Conservation (phyloP, 768 basidiomycete species). For the Pleurotus giganteus region DNA sequence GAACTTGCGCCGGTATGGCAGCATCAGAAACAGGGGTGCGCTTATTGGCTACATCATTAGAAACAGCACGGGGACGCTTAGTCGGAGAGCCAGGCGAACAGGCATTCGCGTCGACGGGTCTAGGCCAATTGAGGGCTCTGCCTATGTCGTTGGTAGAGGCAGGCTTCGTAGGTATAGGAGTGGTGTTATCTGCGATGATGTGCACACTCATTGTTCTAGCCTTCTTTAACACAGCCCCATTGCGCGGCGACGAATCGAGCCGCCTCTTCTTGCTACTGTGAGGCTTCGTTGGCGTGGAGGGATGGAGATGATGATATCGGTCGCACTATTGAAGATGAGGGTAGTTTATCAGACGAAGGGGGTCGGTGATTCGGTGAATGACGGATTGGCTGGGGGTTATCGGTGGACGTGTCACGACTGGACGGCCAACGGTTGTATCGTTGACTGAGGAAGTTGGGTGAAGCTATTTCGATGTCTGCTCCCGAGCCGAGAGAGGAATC, state of each 20-base stretch:
- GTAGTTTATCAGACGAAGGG: not conserved
- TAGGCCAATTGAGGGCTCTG: not conserved
- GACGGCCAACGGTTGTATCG: not conserved
- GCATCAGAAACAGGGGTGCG: not conserved
- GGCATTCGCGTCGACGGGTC: not conserved
- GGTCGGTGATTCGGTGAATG: not conserved
- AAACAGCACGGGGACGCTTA: not conserved
- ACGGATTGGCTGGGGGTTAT: not conserved
- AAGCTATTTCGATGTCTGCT: not conserved
- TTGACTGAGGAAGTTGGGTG: constrained; percentile 3
- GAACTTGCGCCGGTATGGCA: not conserved
- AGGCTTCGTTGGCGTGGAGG: not conserved
- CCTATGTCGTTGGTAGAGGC: not conserved
- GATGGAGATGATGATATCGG: constrained; percentile 1
- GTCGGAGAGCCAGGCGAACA: not conserved
- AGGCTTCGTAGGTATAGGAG: not conserved
- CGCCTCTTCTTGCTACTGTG: not conserved
- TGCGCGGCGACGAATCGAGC: not conserved
- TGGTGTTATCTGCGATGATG: no score
- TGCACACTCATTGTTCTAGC: not conserved
- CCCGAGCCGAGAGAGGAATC: constrained; percentile 24
- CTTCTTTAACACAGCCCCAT: not conserved
- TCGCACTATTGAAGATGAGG: not conserved
- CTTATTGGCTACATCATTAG: not conserved
- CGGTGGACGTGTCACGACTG: not conserved